Evolutionary conservation across 257 asterid species (phyloP).

Genomic region (Plantago elongata): DNA sequence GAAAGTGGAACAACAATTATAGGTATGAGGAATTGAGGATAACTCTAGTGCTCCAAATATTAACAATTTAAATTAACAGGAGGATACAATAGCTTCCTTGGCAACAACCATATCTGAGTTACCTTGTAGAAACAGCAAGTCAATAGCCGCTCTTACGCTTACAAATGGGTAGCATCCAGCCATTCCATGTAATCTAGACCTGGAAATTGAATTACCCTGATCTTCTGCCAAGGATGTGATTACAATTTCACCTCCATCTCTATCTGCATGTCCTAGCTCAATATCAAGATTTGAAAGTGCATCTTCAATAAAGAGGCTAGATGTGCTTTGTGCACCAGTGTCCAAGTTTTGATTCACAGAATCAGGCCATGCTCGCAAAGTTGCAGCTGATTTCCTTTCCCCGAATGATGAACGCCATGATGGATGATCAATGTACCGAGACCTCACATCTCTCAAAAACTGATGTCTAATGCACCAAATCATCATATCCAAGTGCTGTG

Average conservation of each 20-base stretch:
- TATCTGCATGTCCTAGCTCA: slow-evolving; percentile 42
- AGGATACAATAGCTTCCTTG: slow-evolving; percentile 96
- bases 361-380: slow-evolving; percentile 80
- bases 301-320: slow-evolving; percentile 83
- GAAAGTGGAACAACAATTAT: slow-evolving; percentile 14
- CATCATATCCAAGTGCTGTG: slow-evolving; percentile 86
- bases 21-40: background rate
- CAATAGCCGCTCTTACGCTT: slow-evolving; percentile 70
- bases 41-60: slow-evolving; percentile 5
- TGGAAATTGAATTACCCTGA: slow-evolving; percentile 36
- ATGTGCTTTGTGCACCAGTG: slow-evolving; percentile 27
- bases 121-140: slow-evolving; percentile 82
- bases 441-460: slow-evolving; percentile 55
- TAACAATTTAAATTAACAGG: background rate
- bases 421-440: slow-evolving; percentile 46
- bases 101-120: slow-evolving; percentile 82
- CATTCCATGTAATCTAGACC: slow-evolving; percentile 60
- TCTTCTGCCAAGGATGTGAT: slow-evolving; percentile 41
- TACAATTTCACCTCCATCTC: slow-evolving; percentile 43
- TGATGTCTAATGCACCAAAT: slow-evolving; percentile 82
- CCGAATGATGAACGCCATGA: slow-evolving; percentile 60
- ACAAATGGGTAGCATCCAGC: slow-evolving; percentile 80
- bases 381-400: slow-evolving; percentile 73
- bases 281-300: slow-evolving; percentile 77
- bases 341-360: slow-evolving; percentile 30